Evolutionary conservation across 257 asterid genomes (phyloP).

Genomic region (Primulina eburnea): DNA sequence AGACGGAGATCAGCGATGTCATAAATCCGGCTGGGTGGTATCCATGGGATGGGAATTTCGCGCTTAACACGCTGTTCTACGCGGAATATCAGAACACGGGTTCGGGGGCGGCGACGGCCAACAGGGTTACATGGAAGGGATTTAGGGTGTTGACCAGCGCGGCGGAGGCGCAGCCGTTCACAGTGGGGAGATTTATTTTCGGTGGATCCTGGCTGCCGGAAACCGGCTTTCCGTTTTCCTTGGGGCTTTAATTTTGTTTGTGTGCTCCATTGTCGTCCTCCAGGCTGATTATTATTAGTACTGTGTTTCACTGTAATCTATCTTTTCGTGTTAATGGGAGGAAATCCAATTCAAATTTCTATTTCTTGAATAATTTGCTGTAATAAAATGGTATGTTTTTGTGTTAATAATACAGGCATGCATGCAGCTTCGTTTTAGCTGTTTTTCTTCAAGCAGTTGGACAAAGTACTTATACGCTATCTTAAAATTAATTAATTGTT

Average conservation of each 20-base stretch:
- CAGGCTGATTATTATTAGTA: too few species aligned
- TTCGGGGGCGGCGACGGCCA: conserved; percentile 35
- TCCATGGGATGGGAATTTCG: conserved; percentile 45
- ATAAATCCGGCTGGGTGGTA: conserved; percentile 54
- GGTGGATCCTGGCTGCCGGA: conserved; percentile 50
- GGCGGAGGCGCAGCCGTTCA: conserved; percentile 41
- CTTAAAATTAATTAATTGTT: too few species aligned
- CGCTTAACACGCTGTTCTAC: conserved; percentile 38
- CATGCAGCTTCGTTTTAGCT: too few species aligned
- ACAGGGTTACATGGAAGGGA: conserved; percentile 51
- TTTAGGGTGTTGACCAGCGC: conserved; percentile 40
- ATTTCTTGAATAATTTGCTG: not conserved
- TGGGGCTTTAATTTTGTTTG: conserved; percentile 35
- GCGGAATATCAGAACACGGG: conserved; percentile 59
- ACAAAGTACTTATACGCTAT: too few species aligned
- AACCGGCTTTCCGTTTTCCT: conserved; percentile 47
- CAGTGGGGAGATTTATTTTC: conserved; percentile 40
- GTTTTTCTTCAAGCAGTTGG: too few species aligned
- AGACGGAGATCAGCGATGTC: conserved; percentile 33
- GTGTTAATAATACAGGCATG: not conserved
- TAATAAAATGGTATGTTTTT: not conserved
- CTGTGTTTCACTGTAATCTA: too few species aligned
- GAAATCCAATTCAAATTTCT: not conserved
- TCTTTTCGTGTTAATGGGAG: too few species aligned
- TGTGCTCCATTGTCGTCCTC: not conserved